phyloP scores from a whole-genome alignment of 2,329 filamentous ascomycete species.

The Aureobasidium melanogenum region DNA sequence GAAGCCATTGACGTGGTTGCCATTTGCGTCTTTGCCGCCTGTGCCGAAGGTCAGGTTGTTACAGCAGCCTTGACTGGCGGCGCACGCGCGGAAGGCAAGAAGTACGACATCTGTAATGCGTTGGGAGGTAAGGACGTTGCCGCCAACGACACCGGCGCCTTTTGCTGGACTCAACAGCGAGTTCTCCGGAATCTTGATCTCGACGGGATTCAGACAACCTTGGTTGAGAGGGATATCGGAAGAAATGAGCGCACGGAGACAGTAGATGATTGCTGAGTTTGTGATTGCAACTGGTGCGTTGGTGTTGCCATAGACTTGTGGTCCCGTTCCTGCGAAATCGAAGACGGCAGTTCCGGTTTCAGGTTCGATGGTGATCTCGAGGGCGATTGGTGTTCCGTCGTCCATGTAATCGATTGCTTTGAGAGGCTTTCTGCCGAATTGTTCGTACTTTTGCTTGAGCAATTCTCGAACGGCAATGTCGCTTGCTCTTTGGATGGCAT shows the following conservation, averaged over 20 bases:
- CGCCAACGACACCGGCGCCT: slow-evolving; percentile 66
- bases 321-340: slow-evolving; percentile 12
- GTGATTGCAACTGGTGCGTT: slow-evolving; percentile 71
- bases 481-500: slow-evolving; percentile 4
- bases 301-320: slow-evolving; percentile 16
- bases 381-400: slow-evolving; percentile 9
- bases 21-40: slow-evolving; percentile 50
- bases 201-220: slow-evolving; percentile 65
- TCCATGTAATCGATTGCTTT: slow-evolving; percentile 13
- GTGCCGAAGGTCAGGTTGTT: slow-evolving; percentile 76
- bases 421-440: slow-evolving; percentile 1
- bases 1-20: slow-evolving; percentile 55
- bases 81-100: slow-evolving; percentile 64
- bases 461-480: slow-evolving; percentile 8
- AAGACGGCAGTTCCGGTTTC: slow-evolving; percentile 5
- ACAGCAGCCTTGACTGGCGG: slow-evolving; percentile 65
- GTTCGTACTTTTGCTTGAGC: slow-evolving; percentile 3
- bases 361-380: slow-evolving; percentile 8
- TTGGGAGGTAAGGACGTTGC: slow-evolving; percentile 66
- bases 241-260: slow-evolving; percentile 22
- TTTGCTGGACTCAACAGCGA: slow-evolving; percentile 63
- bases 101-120: slow-evolving; percentile 71
- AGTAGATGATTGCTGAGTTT: slow-evolving; percentile 61
- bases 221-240: slow-evolving; percentile 74
- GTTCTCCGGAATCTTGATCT: slow-evolving; percentile 59